phyloP scores from a whole-genome alignment of 2,329 filamentous ascomycete genomes.

The Cladosporium sp. region DNA sequence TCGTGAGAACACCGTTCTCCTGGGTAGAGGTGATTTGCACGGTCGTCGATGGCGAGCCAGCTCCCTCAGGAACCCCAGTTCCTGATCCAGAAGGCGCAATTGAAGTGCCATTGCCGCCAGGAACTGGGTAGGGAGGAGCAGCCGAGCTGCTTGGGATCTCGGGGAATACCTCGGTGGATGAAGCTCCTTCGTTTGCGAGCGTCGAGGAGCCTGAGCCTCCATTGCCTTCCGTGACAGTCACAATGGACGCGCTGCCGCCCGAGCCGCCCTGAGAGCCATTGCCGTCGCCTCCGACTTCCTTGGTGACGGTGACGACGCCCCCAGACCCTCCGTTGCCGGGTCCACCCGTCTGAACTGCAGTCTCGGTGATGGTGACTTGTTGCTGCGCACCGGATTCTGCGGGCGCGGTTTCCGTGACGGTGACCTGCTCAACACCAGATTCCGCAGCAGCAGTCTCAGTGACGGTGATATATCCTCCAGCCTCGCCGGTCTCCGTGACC shows the following conservation, averaged over 20 bases:
- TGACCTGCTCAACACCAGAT: background rate
- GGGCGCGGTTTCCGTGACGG: background rate
- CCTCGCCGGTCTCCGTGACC: background rate
- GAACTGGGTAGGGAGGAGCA: slow-evolving; percentile 3
- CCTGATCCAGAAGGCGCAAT: slow-evolving; percentile 8
- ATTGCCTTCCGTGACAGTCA: background rate
- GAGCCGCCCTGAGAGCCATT: background rate
- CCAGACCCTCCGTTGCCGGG: background rate
- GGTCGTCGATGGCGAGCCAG: background rate
- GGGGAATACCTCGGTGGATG: background rate
- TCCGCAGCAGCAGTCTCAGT: background rate
- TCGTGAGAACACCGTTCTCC: background rate
- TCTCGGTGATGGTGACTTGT: background rate
- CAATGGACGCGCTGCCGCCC: background rate
- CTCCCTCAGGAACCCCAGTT: background rate
- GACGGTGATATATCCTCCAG: background rate
- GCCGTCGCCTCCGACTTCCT: background rate
- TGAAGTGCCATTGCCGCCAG: background rate
- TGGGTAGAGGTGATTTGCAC: background rate
- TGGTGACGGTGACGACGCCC: slow-evolving; percentile 1
- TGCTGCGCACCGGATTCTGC: background rate
- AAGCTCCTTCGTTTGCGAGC: background rate
- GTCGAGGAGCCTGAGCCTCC: background rate
- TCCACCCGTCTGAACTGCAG: background rate
- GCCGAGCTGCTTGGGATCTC: background rate